phyloP scores from a whole-genome alignment of 345 rosid species.

The Corchorus capsularis region DNA sequence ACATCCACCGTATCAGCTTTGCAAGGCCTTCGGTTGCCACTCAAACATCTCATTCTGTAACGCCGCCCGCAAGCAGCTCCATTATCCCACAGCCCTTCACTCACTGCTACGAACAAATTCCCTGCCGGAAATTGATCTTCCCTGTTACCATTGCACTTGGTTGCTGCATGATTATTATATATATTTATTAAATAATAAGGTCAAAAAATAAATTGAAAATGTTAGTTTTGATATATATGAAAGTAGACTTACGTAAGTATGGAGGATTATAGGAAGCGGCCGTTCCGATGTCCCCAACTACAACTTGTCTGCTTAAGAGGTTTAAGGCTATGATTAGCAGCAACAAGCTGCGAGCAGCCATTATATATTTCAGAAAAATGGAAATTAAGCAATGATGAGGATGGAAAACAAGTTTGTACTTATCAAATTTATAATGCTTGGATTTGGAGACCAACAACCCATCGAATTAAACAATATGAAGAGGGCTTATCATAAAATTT shows the following conservation, averaged over 20 bases:
- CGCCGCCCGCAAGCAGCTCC: conserved; percentile 40
- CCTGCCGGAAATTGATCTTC: conserved; percentile 34
- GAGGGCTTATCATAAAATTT: not conserved
- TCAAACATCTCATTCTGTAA: conserved; percentile 35
- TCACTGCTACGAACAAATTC: conserved; percentile 29
- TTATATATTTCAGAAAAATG: not conserved
- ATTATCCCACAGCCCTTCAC: conserved; percentile 40
- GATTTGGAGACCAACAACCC: not conserved
- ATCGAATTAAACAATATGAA: not conserved
- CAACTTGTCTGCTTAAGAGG: not conserved
- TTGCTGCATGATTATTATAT: not conserved
- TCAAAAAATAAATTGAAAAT: no score
- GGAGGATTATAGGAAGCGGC: not conserved
- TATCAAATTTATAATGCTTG: not conserved
- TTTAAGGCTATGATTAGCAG: not conserved
- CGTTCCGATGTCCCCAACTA: not conserved
- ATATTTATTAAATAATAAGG: not conserved
- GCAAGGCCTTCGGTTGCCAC: conserved; percentile 27
- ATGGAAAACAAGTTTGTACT: not conserved
- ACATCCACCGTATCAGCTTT: conserved; percentile 29
- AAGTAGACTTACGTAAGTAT: not conserved
- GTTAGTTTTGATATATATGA: no score
- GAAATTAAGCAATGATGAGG: not conserved
- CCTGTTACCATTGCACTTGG: conserved; percentile 27
- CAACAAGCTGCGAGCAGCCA: not conserved